Evolutionary conservation across 73 alveolate species (phyloP), one percentile per base, ranked within the genome.

Genomic region (Paramecium sonneborni): DNA sequence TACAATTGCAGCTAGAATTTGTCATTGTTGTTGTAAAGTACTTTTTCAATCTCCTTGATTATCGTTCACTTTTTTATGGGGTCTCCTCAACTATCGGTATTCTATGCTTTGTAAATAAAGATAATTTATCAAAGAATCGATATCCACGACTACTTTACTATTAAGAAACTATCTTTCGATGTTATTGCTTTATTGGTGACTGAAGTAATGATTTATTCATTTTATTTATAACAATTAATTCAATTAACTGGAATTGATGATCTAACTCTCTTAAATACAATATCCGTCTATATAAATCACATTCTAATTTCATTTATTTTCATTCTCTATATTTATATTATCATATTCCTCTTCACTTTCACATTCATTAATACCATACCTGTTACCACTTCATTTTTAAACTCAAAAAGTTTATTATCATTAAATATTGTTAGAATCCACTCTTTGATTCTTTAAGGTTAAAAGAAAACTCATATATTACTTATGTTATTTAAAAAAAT

Each of bases 1-100:
- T 21, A 72, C 86, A 72, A 72, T 72, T 23, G 37, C 86, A 72
- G 44, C 86, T 72, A 38, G 58, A 28, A 35, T 18, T 15, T 12
- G 28, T 38, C 32, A 72, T 38, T n/a, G 28, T 72, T 9, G 32
- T 18, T 12, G 55, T 12, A 37, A 34, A 72, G 26, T 72, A 72
- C 32, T 72, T 20, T 35, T 72, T 30, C 24, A 35, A 72, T 72
- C 55, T 38, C 35, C 86, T 30, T 72, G 86, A 35, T 35, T 28
- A 23, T 72, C 86, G 38, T n/a, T 72, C 55, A 72, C 86, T 72
- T 34, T 1, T 5, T 72, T 72, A 72, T 14, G 86, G 86, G 14
- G 86, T 30, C 44, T 72, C 86, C 35, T 32, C 35, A 10, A 21
- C 10, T 1, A 72, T 4, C 35, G 86, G 86, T 34, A 72, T 72